Base-by-base conservation (phyloP, 1,284 basidiomycete genomes). In the Irpex rosettiformis region DNA sequence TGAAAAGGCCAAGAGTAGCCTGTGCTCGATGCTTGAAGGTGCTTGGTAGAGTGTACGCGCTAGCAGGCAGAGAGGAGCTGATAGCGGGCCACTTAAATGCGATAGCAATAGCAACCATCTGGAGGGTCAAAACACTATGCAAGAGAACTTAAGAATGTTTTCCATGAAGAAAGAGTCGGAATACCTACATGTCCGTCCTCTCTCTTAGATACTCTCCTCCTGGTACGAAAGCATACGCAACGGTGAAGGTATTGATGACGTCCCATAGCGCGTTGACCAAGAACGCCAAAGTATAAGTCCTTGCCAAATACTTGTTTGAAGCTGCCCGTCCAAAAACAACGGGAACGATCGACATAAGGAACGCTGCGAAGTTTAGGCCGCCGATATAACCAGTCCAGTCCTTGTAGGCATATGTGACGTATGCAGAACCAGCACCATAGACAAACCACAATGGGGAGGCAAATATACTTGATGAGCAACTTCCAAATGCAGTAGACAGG, bases 201-300 rank as follows among this genome's bases (percentile, higher is more conserved):
- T 97, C 95, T 24, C 95, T 79, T 59, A 98, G 77, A 62, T 87
- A 78, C 63, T 80, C 73, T 0, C 93, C 94, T 1, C 90, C 89
- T 0, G 94, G 94, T 2, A 97, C 93, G 66, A 97, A 97, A 0
- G 94, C 95, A 73, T 98, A 97, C 0, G 95, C 95, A 51, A 94
- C 93, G 0, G 94, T 95, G 63, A 73, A 75, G 10, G 90, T 84
- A 61, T 85, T 88, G 25, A 85, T 83, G 18, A 94, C 78, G 60
- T 83, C 84, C 55, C 94, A 75, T 30, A 93, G 40, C 58, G 81
- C 80, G 58, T 88, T 86, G 11, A 86, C 73, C n/a, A 86, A 66
- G 73, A 89, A 82, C 5, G 85, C 83, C 2, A 76, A 70, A 42
- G 81, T 83, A 62, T 82, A 82, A 3, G 80, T 81, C 61, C 73